Evolutionary conservation across 495 filamentous ascomycete species (phyloP).

Genomic region (Pyronema omphalodes): DNA sequence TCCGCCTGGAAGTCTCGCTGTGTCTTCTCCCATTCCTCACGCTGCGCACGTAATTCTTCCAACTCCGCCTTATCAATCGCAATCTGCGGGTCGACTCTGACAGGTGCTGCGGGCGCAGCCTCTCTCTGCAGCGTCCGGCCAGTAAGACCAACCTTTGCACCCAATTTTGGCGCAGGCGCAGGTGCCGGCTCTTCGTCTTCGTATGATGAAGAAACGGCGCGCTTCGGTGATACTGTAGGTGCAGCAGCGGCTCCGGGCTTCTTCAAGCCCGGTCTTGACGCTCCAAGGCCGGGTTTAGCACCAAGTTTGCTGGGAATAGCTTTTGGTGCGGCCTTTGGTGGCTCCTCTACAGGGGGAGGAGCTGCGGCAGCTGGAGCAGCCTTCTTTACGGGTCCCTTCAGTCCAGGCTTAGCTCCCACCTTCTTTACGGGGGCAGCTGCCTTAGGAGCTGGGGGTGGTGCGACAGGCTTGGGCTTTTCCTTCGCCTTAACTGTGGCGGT

Average conservation of each 20-base stretch:
- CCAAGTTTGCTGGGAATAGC: slow-evolving; percentile 42
- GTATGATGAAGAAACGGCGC: slow-evolving; percentile 34
- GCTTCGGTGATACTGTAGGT: slow-evolving; percentile 42
- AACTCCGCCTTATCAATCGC: slow-evolving; percentile 71
- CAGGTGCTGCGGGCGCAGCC: slow-evolving; percentile 25
- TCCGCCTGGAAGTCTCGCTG: slow-evolving; percentile 52
- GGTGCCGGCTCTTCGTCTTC: slow-evolving; percentile 41
- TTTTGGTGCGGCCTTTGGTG: slow-evolving; percentile 29
- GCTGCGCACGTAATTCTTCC: slow-evolving; percentile 67
- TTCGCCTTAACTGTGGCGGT: slow-evolving; percentile 90
- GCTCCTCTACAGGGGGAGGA: slow-evolving; percentile 27
- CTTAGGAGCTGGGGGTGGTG: slow-evolving; percentile 45
- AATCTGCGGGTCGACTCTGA: slow-evolving; percentile 38
- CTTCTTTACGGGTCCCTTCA: slow-evolving; percentile 33
- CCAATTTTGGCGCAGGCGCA: slow-evolving; percentile 39
- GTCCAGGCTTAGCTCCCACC: slow-evolving; percentile 29
- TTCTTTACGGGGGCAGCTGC: slow-evolving; percentile 41
- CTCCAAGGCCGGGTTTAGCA: slow-evolving; percentile 52
- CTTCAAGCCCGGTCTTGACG: slow-evolving; percentile 52
- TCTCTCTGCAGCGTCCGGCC: slow-evolving; percentile 77
- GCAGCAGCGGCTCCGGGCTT: slow-evolving; percentile 32
- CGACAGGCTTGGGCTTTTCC: slow-evolving; percentile 74
- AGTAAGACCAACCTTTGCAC: slow-evolving; percentile 63
- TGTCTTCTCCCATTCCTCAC: slow-evolving; percentile 52
- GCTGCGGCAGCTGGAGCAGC: slow-evolving; percentile 29